phyloP scores from a whole-genome alignment of 2,329 filamentous ascomycete species.

The Acephala macrosclerotiorum region DNA sequence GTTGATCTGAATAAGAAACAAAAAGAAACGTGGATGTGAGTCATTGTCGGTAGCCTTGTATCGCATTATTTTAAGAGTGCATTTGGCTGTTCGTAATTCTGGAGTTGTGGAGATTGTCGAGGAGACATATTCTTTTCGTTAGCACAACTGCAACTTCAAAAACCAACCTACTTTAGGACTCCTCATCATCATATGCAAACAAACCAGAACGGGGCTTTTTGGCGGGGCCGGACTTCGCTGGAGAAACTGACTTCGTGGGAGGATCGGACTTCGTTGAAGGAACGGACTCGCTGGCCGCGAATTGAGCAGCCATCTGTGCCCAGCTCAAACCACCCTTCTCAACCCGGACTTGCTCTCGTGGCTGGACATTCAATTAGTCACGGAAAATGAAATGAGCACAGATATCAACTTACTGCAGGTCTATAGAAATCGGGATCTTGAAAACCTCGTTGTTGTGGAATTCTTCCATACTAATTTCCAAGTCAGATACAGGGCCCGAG shows the following conservation, averaged over 20 bases:
- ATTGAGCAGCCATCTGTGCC: neutral
- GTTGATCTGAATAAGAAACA: neutral
- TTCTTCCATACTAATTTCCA: neutral
- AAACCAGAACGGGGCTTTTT: neutral
- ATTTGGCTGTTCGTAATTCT: too few relatives aligned
- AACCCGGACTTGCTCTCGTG: too few relatives aligned
- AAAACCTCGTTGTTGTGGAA: neutral
- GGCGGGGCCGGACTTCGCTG: neutral
- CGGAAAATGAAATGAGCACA: neutral
- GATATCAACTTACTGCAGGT: neutral
- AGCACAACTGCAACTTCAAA: too few relatives aligned
- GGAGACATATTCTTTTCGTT: too few relatives aligned
- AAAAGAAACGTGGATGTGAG: neutral
- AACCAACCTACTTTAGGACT: neutral
- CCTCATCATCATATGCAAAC: neutral
- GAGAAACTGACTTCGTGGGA: neutral
- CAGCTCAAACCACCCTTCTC: neutral
- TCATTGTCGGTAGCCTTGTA: neutral
- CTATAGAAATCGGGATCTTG: neutral
- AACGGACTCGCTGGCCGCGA: neutral
- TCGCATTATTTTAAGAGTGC: neutral
- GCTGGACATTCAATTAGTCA: neutral
- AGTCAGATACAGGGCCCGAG: neutral
- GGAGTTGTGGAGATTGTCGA: too few relatives aligned
- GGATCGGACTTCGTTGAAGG: neutral